phyloP scores from a whole-genome alignment of 2,329 filamentous ascomycete genomes.

The Colletotrichum sp. region DNA sequence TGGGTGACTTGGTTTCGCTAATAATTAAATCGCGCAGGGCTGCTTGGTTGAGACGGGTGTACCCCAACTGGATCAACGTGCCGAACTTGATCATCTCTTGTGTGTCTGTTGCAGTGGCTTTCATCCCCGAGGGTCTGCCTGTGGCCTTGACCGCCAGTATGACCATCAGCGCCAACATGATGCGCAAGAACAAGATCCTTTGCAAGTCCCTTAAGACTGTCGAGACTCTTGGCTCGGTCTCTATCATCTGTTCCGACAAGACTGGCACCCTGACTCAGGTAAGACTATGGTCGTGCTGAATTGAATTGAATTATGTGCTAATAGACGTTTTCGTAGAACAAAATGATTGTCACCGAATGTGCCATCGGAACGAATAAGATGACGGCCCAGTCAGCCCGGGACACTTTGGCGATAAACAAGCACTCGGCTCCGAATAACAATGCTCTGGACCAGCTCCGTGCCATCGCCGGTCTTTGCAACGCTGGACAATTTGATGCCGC shows the following conservation, averaged over 20 bases:
- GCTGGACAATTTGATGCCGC: slow-evolving; percentile 75
- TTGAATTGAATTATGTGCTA: neutral
- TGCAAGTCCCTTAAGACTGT: slow-evolving; percentile 83
- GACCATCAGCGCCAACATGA: slow-evolving; percentile 77
- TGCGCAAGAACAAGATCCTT: slow-evolving; percentile 77
- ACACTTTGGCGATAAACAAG: slow-evolving; percentile 33
- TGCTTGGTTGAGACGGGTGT: slow-evolving; percentile 67
- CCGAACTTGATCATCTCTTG: slow-evolving; percentile 74
- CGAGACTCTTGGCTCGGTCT: slow-evolving; percentile 75
- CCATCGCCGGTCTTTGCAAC: slow-evolving; percentile 72
- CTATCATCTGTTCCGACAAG: slow-evolving; percentile 78
- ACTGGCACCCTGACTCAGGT: slow-evolving; percentile 71
- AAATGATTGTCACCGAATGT: slow-evolving; percentile 75
- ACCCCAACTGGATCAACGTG: slow-evolving; percentile 75
- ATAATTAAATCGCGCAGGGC: slow-evolving; percentile 49
- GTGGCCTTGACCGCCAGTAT: slow-evolving; percentile 73
- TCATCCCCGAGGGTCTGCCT: slow-evolving; percentile 76
- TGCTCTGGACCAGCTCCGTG: slow-evolving; percentile 61
- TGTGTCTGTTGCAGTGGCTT: slow-evolving; percentile 74
- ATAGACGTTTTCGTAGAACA: slow-evolving; percentile 50
- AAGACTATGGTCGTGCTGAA: slow-evolving; percentile 18
- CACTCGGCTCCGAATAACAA: slow-evolving; percentile 34
- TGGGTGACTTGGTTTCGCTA: neutral
- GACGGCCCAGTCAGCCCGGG: slow-evolving; percentile 54
- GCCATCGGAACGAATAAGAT: slow-evolving; percentile 58